A percentile compares a stretch with the other conserved stretches of the same genome.
These are phyloP conservation scores for Globisporangium mamillatum DNA, from an alignment of 352 stramenopile species.

Conservation along the genomic window DNA sequence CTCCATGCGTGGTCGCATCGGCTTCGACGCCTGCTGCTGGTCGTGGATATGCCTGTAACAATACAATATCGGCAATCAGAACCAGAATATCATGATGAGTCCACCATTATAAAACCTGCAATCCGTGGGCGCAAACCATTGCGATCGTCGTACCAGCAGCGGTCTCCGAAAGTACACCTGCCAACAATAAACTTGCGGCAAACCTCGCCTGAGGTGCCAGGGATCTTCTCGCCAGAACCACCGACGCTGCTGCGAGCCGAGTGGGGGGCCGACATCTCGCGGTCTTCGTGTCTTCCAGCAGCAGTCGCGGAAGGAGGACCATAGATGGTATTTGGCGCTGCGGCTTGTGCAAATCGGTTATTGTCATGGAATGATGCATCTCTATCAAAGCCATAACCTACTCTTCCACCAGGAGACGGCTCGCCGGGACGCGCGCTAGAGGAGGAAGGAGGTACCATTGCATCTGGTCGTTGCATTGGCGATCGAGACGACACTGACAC, in stretches of 20 bases:
- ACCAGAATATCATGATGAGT: background rate
- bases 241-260: slow-evolving; percentile 5
- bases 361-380: slow-evolving; percentile 15
- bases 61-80: slow-evolving; percentile 14
- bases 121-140: background rate
- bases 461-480: slow-evolving; percentile 5
- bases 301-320: background rate
- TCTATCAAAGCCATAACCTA: slow-evolving; percentile 13
- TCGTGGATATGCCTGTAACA: slow-evolving; percentile 58
- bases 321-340: background rate
- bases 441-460: background rate
- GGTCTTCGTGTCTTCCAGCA: slow-evolving; percentile 11
- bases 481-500: slow-evolving; percentile 5
- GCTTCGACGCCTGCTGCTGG: slow-evolving; percentile 15
- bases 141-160: slow-evolving; percentile 65
- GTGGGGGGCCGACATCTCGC: slow-evolving; percentile 16
- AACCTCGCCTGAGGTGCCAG: slow-evolving; percentile 49
- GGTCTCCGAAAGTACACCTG: slow-evolving; percentile 73
- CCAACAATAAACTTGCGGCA: slow-evolving; percentile 74
- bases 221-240: slow-evolving; percentile 25
- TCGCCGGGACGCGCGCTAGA: background rate
- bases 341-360: slow-evolving; percentile 13
- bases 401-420: slow-evolving; percentile 3
- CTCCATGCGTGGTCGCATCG: slow-evolving; percentile 26
- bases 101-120: slow-evolving; percentile 13